Base-by-base conservation (phyloP, 108 stramenopile species). In the Cylindrotheca closterium region DNA sequence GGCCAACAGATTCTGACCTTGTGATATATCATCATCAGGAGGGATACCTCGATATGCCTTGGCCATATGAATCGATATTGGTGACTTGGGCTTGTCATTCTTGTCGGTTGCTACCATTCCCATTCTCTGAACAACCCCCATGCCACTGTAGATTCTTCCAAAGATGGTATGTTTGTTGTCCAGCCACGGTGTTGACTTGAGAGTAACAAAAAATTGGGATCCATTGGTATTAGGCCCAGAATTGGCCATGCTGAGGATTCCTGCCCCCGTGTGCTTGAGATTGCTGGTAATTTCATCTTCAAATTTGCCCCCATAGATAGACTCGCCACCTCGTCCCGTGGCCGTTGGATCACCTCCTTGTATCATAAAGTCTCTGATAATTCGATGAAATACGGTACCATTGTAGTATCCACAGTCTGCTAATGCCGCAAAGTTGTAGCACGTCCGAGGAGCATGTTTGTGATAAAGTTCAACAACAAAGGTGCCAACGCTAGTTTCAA, bases 291-390 rank as follows among this genome's bases (percentile, higher is more conserved):
- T 91, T 78, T 98, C 98, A 68, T 98, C 98, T 55, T 81, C 80
- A 55, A 98, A 94, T 47, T 88, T 83, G 26, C 92, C 88, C 24
- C 95, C 95, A 58, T 89, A 98, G n/a, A 94, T 70, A 55, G 61
- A 68, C 47, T 68, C 67, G 7, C 84, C 84, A 18, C 90, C 90
- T n/a, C 87, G 85, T 19, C 89, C 88, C 7, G 89, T 91, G 7
- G 91, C 97, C 8, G 93, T 93, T 8, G 99, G 99, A 75, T 99
- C 97, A 21, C 97, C 97, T 7, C 86, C 96, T 73, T 99, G 99
- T 19, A 96, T 74, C 93, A 98, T 98, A 72, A 98, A 97, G 25
- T 93, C 96, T 31, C 86, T 80, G 50, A 98, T 95, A 57, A 95
- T 92, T 8, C 99, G 79, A 71, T 99, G 98, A 67, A 98, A 99